Conservation (phyloP, 495 filamentous ascomycete genomes). For the Penicillium cinerascens region DNA sequence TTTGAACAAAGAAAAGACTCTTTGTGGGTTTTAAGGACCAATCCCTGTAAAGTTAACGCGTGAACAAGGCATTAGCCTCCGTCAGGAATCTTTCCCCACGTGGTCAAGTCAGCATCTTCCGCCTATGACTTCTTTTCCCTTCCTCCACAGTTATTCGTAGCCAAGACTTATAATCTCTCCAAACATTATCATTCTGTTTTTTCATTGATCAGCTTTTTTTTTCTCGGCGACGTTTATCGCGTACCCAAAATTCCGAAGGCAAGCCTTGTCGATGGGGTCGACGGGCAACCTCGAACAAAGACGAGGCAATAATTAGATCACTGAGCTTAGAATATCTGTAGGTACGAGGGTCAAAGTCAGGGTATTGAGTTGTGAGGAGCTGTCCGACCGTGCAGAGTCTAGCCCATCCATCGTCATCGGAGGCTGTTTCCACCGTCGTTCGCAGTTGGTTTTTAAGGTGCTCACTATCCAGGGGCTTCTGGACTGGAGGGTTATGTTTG, state of each 20-base stretch:
- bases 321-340: slow-evolving; percentile 3
- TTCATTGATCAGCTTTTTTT: too few relatives aligned
- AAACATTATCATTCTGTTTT: too few relatives aligned
- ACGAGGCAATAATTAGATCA: not conserved
- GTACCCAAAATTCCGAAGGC: not conserved
- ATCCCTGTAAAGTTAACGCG: too few relatives aligned
- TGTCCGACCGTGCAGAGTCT: not conserved
- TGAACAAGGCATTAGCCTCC: too few relatives aligned
- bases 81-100: too few relatives aligned
- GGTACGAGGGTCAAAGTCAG: slow-evolving; percentile 5
- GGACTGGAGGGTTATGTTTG: not conserved
- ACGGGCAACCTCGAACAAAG: not conserved
- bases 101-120: too few relatives aligned
- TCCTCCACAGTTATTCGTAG: too few relatives aligned
- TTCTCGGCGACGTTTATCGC: not conserved
- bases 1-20: too few relatives aligned
- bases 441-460: not conserved
- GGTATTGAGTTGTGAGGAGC: not conserved
- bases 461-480: not conserved
- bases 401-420: slow-evolving; percentile 7
- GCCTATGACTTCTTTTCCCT: too few relatives aligned
- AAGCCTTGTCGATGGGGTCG: not conserved
- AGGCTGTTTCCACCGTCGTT: slow-evolving; percentile 2
- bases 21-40: too few relatives aligned
- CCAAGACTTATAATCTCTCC: too few relatives aligned